phyloP scores from a whole-genome alignment of 441 rosid species.

The Geranium incanum region DNA sequence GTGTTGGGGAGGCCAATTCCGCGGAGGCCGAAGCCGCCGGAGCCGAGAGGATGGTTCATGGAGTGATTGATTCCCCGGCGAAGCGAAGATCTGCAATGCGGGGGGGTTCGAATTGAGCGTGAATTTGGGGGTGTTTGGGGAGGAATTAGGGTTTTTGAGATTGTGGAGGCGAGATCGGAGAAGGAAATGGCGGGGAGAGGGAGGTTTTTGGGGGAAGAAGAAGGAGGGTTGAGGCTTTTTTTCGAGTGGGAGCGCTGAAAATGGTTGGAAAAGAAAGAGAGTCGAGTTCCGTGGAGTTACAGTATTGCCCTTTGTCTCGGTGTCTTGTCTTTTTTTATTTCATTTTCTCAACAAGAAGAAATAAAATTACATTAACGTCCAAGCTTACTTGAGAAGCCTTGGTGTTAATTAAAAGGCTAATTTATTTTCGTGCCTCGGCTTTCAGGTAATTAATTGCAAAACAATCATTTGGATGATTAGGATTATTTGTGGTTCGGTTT shows the following conservation, averaged over 20 bases:
- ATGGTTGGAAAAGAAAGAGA: not conserved
- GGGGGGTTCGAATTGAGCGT: conserved; percentile 26
- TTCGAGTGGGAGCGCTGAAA: not conserved
- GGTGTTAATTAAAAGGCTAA: no score
- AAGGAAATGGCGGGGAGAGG: conserved; percentile 72
- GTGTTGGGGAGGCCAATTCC: conserved; percentile 90
- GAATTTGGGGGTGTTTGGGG: conserved; percentile 15
- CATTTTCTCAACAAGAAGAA: no score
- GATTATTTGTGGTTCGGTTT: no score
- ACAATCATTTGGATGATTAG: no score
- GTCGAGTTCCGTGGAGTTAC: not conserved
- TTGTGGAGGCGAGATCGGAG: conserved; percentile 22
- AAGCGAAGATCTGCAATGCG: conserved; percentile 16
- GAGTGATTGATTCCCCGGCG: conserved; percentile 30
- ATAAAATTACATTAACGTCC: no score
- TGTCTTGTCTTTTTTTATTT: not conserved
- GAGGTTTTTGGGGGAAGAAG: not conserved
- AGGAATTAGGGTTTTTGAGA: conserved; percentile 30
- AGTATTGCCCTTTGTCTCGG: not conserved
- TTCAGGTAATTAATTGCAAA: no score
- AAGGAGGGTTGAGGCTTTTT: not conserved
- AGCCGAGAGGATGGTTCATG: conserved; percentile 49
- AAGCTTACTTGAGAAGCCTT: no score
- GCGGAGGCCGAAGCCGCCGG: conserved; percentile 29
- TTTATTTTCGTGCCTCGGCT: no score